Conservation (phyloP, 306 rosid species). For the Sophora flavescens region DNA sequence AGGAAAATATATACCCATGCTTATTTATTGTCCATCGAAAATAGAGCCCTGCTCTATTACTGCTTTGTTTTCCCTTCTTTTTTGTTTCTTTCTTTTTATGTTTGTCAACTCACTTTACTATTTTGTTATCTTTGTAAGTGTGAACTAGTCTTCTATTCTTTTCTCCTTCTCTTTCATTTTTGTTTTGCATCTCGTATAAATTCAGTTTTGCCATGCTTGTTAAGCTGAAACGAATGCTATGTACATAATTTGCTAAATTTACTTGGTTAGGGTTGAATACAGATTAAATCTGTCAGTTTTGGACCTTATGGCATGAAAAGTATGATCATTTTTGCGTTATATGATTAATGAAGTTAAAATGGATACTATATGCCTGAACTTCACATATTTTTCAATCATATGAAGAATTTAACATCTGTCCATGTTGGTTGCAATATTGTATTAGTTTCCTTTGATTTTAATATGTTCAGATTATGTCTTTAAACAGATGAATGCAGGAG, state of each 20-base stretch:
- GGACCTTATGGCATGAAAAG: slow-evolving; percentile 28
- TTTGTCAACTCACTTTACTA: slow-evolving; percentile 5
- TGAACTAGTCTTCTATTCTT: not conserved
- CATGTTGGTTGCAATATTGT: not conserved
- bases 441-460: slow-evolving; percentile 38
- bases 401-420: slow-evolving; percentile 29
- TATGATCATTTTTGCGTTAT: slow-evolving; percentile 6
- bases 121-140: slow-evolving; percentile 17
- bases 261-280: not conserved
- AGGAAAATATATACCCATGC: slow-evolving; percentile 2
- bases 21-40: slow-evolving; percentile 8
- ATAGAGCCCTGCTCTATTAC: not conserved
- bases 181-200: slow-evolving; percentile 13
- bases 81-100: slow-evolving; percentile 13
- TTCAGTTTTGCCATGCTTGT: slow-evolving; percentile 25
- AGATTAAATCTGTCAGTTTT: slow-evolving; percentile 12
- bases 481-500: slow-evolving; percentile 73
- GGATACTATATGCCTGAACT: slow-evolving; percentile 3
- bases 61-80: slow-evolving; percentile 32
- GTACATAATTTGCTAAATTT: slow-evolving; percentile 19
- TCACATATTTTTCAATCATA: slow-evolving; percentile 20
- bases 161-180: slow-evolving; percentile 3
- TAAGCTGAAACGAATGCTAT: not conserved
- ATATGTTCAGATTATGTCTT: slow-evolving; percentile 34
- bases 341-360: slow-evolving; percentile 19